Conservation (phyloP, 768 basidiomycete species). For the Hygrophorus russula region DNA sequence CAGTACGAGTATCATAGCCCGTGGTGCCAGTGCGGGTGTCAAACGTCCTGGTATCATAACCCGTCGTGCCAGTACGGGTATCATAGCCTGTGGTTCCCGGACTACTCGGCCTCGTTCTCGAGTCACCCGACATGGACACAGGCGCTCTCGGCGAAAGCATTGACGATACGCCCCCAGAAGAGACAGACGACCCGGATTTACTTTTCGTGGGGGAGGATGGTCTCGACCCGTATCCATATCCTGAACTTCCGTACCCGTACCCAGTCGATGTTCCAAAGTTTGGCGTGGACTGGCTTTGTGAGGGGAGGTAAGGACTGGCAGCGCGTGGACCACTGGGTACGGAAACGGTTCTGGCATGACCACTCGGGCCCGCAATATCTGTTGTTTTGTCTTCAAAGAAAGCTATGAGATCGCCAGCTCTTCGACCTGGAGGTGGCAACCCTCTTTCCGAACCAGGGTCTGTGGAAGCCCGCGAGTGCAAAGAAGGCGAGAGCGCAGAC, state of each 20-base stretch:
- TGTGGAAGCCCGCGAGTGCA: constrained; percentile 47
- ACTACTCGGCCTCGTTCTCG: constrained; percentile 11
- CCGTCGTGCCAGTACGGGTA: not conserved
- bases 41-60: no score
- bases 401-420: constrained; percentile 62
- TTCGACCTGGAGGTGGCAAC: constrained; percentile 36
- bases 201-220: constrained; percentile 38
- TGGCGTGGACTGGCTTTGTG: constrained; percentile 16
- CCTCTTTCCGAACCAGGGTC: constrained; percentile 39
- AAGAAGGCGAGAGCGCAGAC: constrained; percentile 32
- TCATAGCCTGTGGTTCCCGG: not conserved
- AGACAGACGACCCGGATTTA: constrained; percentile 20
- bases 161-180: constrained; percentile 27
- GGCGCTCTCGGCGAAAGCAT: constrained; percentile 35
- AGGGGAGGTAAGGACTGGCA: constrained; percentile 22
- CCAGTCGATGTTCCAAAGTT: constrained; percentile 19
- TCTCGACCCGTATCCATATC: constrained; percentile 26
- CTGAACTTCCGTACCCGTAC: constrained; percentile 10
- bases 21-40: constrained; percentile 1
- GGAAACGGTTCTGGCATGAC: constrained; percentile 48
- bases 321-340: constrained; percentile 28
- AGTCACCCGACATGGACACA: constrained; percentile 21
- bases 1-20: not conserved
- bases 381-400: constrained; percentile 47
- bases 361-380: constrained; percentile 25